These are phyloP conservation scores for Komagataea norvegica DNA, from an alignment of 1,139 yeast genomes.

Conservation along the genomic window DNA sequence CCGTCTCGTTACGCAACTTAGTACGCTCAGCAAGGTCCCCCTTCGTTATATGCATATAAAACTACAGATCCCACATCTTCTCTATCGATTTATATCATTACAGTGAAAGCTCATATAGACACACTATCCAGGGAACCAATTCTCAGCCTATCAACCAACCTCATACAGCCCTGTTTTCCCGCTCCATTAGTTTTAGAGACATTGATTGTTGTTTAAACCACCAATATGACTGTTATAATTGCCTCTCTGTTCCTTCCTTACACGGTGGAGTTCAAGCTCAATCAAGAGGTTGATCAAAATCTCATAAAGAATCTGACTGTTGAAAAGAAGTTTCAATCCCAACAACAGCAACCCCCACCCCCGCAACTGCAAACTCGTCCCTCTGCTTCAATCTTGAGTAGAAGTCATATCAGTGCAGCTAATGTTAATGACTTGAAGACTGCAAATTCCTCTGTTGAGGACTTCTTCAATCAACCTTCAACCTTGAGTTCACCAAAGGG, in stretches of 20 bases:
- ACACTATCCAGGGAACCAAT: too few relatives aligned
- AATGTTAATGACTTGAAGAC: slow-evolving; percentile 7
- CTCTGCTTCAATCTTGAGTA: slow-evolving; percentile 6
- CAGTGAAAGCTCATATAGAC: too few relatives aligned
- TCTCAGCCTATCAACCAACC: too few relatives aligned
- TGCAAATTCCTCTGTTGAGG: slow-evolving; percentile 22
- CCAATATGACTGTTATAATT: slow-evolving; percentile 51
- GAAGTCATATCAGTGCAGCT: slow-evolving; percentile 1
- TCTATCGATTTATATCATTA: too few relatives aligned
- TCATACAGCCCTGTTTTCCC: too few relatives aligned
- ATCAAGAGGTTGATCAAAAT: slow-evolving; percentile 19
- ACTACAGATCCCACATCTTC: too few relatives aligned
- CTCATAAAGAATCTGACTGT: slow-evolving; percentile 21
- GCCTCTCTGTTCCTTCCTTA: slow-evolving; percentile 69
- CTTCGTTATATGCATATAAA: too few relatives aligned
- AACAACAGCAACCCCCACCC: background rate
- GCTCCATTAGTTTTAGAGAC: too few relatives aligned
- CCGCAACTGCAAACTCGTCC: background rate
- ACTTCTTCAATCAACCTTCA: slow-evolving; percentile 18
- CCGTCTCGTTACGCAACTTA: too few relatives aligned
- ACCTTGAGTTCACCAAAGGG: slow-evolving; percentile 8
- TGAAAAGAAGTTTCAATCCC: slow-evolving; percentile 5
- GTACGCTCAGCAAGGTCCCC: too few relatives aligned
- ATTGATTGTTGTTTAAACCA: background rate
- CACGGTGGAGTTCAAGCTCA: slow-evolving; percentile 63